Evolutionary conservation across 1,284 basidiomycete genomes (phyloP), one percentile per base, ranked within the genome.

Genomic region (Puccinia hordei): DNA sequence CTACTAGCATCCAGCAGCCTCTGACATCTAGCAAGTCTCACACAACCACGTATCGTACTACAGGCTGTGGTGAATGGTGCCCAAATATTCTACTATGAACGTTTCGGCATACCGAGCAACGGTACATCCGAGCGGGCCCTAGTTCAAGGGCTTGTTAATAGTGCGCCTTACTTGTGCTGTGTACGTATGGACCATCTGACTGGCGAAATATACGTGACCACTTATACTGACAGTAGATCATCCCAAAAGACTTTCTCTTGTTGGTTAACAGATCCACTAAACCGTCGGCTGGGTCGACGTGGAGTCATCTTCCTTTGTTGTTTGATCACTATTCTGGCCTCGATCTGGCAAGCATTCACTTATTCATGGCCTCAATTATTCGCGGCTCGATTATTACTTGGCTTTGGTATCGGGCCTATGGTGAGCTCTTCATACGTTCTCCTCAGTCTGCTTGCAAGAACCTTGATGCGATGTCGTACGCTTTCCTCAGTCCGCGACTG

Each of bases 211-310:
- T 2, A 33, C 12, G 10, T 15, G 38, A 63, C 6, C 15, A 49
- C 15, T 49, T 49, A 5, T 55, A 24, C 22, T 55, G 38, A 10
- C 19, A 4, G 30, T 24, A 13, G 22, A 41, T 71, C 2, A 12
- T 19, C 8, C 2, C 33, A 49, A n/a, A 49, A 49, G 46, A 49
- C 44, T 24, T 68, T 83, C 19, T 83, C 83, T 68, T 87, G 87
- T 85, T 92, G 91, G 91, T 85, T 92, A 63, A 91, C 91, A 0
- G 90, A 90, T 68, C 92, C 92, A 9, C 87, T 93, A 73, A 93
- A 93, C 85, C 87, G 87, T 78, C 87, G 85, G 83, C 88, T 93
- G 77, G 92, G 92, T 3, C 90, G 92, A 82, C 89, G 91, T 61
- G 92, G 92, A 72, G 90, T 90, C 22, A 92, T 93, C 83, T 92